phyloP scores from a whole-genome alignment of 1,284 basidiomycete species.

The Clitocybe nebularis region DNA sequence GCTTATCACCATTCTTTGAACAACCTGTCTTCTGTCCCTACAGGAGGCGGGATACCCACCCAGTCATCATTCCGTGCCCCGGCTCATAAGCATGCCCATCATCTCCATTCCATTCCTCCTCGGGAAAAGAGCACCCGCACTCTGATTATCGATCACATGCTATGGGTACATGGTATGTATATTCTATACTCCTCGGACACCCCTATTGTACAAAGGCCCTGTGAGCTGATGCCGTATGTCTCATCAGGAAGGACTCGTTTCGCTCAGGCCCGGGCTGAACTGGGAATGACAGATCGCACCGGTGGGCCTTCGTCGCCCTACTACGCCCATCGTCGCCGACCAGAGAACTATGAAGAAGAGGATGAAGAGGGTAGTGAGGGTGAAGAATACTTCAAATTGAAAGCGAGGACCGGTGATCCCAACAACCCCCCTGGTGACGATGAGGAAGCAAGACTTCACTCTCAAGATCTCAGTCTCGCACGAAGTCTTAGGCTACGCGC shows the following conservation, averaged over 20 bases:
- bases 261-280: constrained; percentile 74
- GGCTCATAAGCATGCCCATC: constrained; percentile 69
- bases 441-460: constrained; percentile 51
- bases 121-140: constrained; percentile 77
- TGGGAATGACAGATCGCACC: constrained; percentile 75
- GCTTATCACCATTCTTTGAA: constrained; percentile 9
- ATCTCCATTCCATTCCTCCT: constrained; percentile 71
- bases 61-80: constrained; percentile 47
- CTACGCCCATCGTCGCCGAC: constrained; percentile 57
- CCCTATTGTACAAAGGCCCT: not conserved
- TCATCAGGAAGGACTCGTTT: constrained; percentile 69
- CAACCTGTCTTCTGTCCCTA: constrained; percentile 10
- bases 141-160: constrained; percentile 77
- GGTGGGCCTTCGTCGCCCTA: constrained; percentile 57
- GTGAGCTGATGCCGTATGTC: constrained; percentile 5
- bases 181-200: not conserved
- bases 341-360: constrained; percentile 71
- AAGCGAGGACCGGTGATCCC: constrained; percentile 48
- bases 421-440: constrained; percentile 50
- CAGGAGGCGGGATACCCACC: constrained; percentile 12
- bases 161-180: constrained; percentile 67
- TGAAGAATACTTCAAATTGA: constrained; percentile 51
- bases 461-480: constrained; percentile 60
- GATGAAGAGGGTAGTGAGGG: constrained; percentile 63
- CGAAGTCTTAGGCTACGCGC: constrained; percentile 61